phyloP scores from a whole-genome alignment of 768 basidiomycete species.

The Hemileccinum impolitum region DNA sequence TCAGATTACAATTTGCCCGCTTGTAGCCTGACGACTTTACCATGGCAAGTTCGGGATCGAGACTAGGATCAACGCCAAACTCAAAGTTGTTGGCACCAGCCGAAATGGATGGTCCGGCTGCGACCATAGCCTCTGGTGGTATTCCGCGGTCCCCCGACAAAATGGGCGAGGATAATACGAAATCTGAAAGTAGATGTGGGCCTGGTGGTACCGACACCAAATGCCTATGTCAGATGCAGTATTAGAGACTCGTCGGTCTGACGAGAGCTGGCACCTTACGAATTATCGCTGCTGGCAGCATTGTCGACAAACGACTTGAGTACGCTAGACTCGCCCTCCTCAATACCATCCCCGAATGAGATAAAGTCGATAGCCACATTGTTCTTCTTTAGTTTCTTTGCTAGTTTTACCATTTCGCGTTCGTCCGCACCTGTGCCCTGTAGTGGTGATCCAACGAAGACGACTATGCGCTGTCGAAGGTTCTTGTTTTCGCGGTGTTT shows the following conservation, averaged over 20 bases:
- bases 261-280: slow-evolving; percentile 47
- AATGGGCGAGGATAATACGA: slow-evolving; percentile 75
- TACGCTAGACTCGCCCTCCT: slow-evolving; percentile 62
- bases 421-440: slow-evolving; percentile 67
- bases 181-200: slow-evolving; percentile 77
- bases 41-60: slow-evolving; percentile 97
- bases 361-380: slow-evolving; percentile 95
- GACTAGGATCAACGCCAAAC: slow-evolving; percentile 90
- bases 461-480: slow-evolving; percentile 91
- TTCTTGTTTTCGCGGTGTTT: slow-evolving; percentile 99
- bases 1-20: background rate
- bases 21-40: slow-evolving; percentile 39
- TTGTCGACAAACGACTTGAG: slow-evolving; percentile 82
- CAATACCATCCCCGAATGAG: slow-evolving; percentile 86
- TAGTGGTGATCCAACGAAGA: slow-evolving; percentile 91
- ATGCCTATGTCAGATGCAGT: slow-evolving; percentile 51
- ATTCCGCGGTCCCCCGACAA: slow-evolving; percentile 78
- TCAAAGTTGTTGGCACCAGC: slow-evolving; percentile 61
- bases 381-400: slow-evolving; percentile 99
- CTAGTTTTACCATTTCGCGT: slow-evolving; percentile 79
- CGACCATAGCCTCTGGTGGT: slow-evolving; percentile 55
- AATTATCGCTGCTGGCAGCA: slow-evolving; percentile 79
- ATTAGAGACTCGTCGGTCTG: background rate
- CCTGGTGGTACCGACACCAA: slow-evolving; percentile 77
- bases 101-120: slow-evolving; percentile 46